Base-by-base conservation (phyloP, 768 basidiomycete genomes). In the Tephrocybe sp. region DNA sequence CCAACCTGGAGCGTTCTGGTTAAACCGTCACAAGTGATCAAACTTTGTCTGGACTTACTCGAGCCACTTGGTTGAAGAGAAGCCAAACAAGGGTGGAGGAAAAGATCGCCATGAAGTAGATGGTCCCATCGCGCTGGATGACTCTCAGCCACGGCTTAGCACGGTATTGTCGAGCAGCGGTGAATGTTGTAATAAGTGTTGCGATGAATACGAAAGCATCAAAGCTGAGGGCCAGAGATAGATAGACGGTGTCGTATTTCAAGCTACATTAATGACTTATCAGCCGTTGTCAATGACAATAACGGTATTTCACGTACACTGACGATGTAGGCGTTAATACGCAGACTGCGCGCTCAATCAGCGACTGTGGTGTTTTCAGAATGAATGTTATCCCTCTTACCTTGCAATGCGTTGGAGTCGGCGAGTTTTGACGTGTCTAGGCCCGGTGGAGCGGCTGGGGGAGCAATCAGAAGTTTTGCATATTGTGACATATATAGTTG, bases 91-190 rank as follows among this genome's bases (percentile, higher is more conserved):
- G 42, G 13, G 58, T 61, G 3, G 53, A 59, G 8, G 58, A 57
- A 44, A 59, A 61, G n/a, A 61, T 60, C 1, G 53, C 58, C 30
- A 55, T 35, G 26, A 59, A 61, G 49, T 61, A 59, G 25, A 53
- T 40, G 8, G 52, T 45, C 8, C 58, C 60, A 48, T 59, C 60
- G 8, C 58, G 43, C 27, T 57, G 55, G 9, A 55, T 49, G 6
- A 57, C 52, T 39, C 47, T 44, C 32, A 61, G 22, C 53, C 52
- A 57, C 7, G 51, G 57, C 37, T 50, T 38, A 7, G 49, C 32
- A 1, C 40, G 52, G 39, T 45, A 48, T 13, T 44, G 40, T 36
- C 53, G 50, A 18, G 58, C 36, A 15, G 58, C 42, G 5, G 52
- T 27, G 6, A 59, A 8, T 3, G 55, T 61, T 5, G 44, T 30